phyloP scores from a whole-genome alignment of 805 yeast species.

The Priceomyces melissophilus region DNA sequence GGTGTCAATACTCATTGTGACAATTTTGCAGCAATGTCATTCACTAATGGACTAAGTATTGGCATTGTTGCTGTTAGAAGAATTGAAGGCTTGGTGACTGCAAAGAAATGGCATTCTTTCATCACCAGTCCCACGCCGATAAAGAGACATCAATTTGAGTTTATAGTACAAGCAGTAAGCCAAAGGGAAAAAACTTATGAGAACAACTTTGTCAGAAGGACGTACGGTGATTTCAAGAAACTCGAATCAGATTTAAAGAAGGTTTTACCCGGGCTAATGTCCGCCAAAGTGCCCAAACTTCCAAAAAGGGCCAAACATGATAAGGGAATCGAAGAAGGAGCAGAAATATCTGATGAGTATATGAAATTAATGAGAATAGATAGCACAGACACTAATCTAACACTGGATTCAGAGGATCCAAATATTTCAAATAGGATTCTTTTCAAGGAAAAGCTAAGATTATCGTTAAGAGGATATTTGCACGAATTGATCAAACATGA shows the following conservation, averaged over 20 bases:
- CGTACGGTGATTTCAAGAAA: slow-evolving; percentile 65
- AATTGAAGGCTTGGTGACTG: slow-evolving; percentile 6
- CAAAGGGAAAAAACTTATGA: slow-evolving; percentile 14
- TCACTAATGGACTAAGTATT: slow-evolving; percentile 55
- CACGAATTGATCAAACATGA: slow-evolving; percentile 49
- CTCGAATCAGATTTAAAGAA: slow-evolving; percentile 52
- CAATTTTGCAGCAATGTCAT: slow-evolving; percentile 28
- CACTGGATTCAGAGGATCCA: not conserved
- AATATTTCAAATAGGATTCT: slow-evolving; percentile 15
- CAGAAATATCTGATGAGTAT: slow-evolving; percentile 11
- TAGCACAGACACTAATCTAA: not conserved
- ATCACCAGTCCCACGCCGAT: not conserved
- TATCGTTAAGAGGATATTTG: slow-evolving; percentile 74
- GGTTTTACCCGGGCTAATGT: slow-evolving; percentile 60
- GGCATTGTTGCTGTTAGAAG: slow-evolving; percentile 66
- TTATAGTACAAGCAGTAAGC: slow-evolving; percentile 45
- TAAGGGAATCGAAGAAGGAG: slow-evolving; percentile 17
- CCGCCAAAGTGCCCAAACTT: slow-evolving; percentile 51
- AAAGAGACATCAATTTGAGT: slow-evolving; percentile 34
- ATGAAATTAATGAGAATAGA: not conserved
- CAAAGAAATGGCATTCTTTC: not conserved
- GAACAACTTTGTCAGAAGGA: slow-evolving; percentile 50
- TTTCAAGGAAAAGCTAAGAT: slow-evolving; percentile 72
- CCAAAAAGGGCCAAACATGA: slow-evolving; percentile 52
- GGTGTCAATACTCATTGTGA: slow-evolving; percentile 1